phyloP scores from a whole-genome alignment of 2,329 filamentous ascomycete species.

The Aspergillus cejpii region DNA sequence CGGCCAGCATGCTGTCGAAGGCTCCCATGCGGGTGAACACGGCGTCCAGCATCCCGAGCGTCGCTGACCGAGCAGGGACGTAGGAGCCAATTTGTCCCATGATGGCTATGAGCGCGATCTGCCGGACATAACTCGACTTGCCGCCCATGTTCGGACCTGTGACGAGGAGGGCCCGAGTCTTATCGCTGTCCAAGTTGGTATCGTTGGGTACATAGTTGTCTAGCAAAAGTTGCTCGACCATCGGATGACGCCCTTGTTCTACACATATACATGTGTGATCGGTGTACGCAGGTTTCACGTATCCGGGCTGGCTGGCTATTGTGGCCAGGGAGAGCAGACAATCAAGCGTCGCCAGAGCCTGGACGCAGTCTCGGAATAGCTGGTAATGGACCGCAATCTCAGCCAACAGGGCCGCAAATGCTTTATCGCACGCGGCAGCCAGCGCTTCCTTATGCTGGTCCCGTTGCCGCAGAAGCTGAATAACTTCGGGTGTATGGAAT shows the following conservation, averaged over 20 bases:
- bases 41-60: constrained; percentile 77
- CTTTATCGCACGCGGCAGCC: constrained; percentile 80
- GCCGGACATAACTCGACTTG: constrained; percentile 94
- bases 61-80: constrained; percentile 70
- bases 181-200: constrained; percentile 61
- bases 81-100: constrained; percentile 94
- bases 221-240: constrained; percentile 85
- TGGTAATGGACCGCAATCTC: constrained; percentile 81
- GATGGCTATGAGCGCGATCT: constrained; percentile 82
- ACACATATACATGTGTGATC: constrained; percentile 64
- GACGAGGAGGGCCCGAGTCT: constrained; percentile 70
- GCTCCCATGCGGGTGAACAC: constrained; percentile 95
- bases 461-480: constrained; percentile 73
- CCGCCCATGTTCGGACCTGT: constrained; percentile 99
- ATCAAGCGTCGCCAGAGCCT: constrained; percentile 79
- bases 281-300: constrained; percentile 67
- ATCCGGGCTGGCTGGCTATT: constrained; percentile 79
- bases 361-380: constrained; percentile 77
- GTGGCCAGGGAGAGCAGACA: constrained; percentile 80
- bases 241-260: constrained; percentile 75
- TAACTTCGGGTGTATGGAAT: constrained; percentile 89
- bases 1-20: constrained; percentile 89
- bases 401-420: constrained; percentile 65
- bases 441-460: constrained; percentile 94
- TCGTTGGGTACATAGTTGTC: constrained; percentile 88